Evolutionary conservation across 1,139 yeast species (phyloP), one percentile per base, ranked within the genome.

Genomic region (Saccharomyces pastorianus): DNA sequence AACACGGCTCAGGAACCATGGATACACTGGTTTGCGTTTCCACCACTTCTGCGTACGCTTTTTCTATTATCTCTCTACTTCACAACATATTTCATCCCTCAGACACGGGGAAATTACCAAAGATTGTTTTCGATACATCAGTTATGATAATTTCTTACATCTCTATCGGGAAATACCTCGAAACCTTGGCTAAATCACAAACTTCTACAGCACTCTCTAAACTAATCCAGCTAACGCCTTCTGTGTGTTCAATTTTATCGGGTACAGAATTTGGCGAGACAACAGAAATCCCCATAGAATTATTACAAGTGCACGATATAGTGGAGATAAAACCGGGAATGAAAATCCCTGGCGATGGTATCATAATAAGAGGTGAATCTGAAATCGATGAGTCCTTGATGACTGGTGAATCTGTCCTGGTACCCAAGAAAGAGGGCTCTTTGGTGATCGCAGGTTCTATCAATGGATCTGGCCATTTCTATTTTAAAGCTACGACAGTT

Each of bases 281-380:
- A 1, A 63, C 58, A 44, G 65, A 65, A 9, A 79, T 95, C 20
- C 76, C 86, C 29, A 81, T 90, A 29, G 96, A 89, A 61, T 76
- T 88, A 56, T 72, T 93, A 49, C 96, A 95, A 69, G 73, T 78
- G 8, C 80, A 82, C 61, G 99, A 95, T 68, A 76, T 88, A 47
- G 85, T 90, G 0, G 77, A 88, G 46, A 79, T 93, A 6, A 74
- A 83, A 50, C 96, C 99, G 0, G 99, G 99, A 11, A 84, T 84
- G 53, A 88, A 84, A 62, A 79, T 95, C 4, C 96, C 98, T 0
- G 91, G 96, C 0, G 99, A 95, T 74, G 99, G 99, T 41, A 66
- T 76, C 7, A 82, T 95, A 25, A 71, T 85, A 1, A 76, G 76
- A 58, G 99, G 99, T 7, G 80, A 79, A 56, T 81, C 96, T 0